A percentile compares a stretch with the other conserved stretches of the same genome.
Conservation (phyloP, 2,329 filamentous ascomycete genomes). For the Clonostachys rhizophaga region DNA sequence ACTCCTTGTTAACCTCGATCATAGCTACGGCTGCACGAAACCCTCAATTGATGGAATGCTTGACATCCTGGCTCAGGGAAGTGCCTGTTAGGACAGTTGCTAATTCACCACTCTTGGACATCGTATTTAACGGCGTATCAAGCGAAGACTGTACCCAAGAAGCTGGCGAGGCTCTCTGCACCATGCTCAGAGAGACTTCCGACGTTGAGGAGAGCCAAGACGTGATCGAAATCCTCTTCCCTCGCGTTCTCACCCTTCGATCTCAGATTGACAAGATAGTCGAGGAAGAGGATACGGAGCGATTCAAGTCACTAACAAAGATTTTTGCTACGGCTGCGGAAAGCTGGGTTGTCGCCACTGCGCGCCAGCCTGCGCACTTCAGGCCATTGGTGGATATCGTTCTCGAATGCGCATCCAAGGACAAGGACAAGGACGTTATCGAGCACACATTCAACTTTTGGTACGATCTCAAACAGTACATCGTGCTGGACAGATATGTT, state of each 20-base stretch:
- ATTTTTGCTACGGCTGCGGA: constrained; percentile 92
- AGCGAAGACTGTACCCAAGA: constrained; percentile 77
- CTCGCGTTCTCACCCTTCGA: constrained; percentile 69
- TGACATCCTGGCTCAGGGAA: constrained; percentile 94
- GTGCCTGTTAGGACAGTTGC: constrained; percentile 81
- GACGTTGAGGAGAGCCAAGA: constrained; percentile 89
- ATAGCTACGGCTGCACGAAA: constrained; percentile 75
- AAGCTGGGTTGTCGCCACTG: constrained; percentile 89
- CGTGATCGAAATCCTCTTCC: constrained; percentile 78
- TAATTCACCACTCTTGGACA: constrained; percentile 76
- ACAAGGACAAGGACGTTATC: constrained; percentile 86
- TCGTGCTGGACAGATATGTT: constrained; percentile 86
- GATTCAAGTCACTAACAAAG: constrained; percentile 82
- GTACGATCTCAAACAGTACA: constrained; percentile 97
- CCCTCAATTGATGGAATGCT: constrained; percentile 87
- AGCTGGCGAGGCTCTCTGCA: constrained; percentile 87
- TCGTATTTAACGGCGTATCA: constrained; percentile 73
- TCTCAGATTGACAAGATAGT: constrained; percentile 73
- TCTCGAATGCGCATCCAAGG: constrained; percentile 84
- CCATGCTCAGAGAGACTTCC: constrained; percentile 84
- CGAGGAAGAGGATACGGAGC: constrained; percentile 77
- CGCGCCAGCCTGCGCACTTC: constrained; percentile 77
- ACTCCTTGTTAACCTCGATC: constrained; percentile 9
- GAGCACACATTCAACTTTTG: constrained; percentile 95
- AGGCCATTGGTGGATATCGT: constrained; percentile 82